A percentile compares a stretch with the other conserved stretches of the same genome.
Evolutionary conservation across 2,329 filamentous ascomycete genomes (phyloP).

Genomic region (Cytospora leucostoma): DNA sequence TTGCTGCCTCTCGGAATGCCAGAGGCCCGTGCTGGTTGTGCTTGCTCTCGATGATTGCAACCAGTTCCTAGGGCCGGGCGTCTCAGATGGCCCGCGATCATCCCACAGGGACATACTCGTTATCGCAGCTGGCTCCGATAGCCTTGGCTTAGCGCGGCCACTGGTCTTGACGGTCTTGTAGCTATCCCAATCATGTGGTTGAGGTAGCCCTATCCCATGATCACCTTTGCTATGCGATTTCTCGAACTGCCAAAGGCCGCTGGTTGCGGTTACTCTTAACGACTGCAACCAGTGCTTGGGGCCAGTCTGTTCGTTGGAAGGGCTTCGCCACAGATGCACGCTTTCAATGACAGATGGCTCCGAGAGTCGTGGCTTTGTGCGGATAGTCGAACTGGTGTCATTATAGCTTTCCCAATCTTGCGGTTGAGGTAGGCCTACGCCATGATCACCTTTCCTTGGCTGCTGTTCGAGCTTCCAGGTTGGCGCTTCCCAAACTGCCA

Average conservation of each 20-base stretch:
- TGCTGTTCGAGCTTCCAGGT: constrained; percentile 19
- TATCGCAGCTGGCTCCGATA: constrained; percentile 36
- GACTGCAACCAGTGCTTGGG: constrained; percentile 6
- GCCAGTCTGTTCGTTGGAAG: not conserved
- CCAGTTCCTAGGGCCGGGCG: constrained; percentile 2
- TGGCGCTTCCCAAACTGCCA: not conserved
- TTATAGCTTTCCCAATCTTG: constrained; percentile 43
- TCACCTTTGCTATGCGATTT: too few relatives aligned
- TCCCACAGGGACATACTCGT: constrained; percentile 40
- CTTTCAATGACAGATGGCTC: constrained; percentile 40
- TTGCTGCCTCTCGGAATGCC: not conserved
- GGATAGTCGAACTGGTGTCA: constrained; percentile 32
- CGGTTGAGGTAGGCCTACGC: constrained; percentile 41
- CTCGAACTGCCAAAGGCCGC: not conserved
- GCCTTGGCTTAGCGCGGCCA: constrained; percentile 35
- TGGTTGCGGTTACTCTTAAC: constrained; percentile 1
- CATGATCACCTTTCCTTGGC: constrained; percentile 11
- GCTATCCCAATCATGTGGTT: constrained; percentile 43
- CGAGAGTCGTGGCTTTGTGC: constrained; percentile 35
- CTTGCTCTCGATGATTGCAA: not conserved
- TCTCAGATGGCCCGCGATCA: not conserved
- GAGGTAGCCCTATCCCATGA: constrained; percentile 28
- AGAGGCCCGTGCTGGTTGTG: not conserved
- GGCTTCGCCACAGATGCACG: constrained; percentile 40
- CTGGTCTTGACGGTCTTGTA: constrained; percentile 37